Percentiles rank a stretch among this genome's conserved stretches.
These are phyloP conservation scores for Xerocomellus intermedius DNA, from an alignment of 768 basidiomycete genomes.

Conservation along the genomic window DNA sequence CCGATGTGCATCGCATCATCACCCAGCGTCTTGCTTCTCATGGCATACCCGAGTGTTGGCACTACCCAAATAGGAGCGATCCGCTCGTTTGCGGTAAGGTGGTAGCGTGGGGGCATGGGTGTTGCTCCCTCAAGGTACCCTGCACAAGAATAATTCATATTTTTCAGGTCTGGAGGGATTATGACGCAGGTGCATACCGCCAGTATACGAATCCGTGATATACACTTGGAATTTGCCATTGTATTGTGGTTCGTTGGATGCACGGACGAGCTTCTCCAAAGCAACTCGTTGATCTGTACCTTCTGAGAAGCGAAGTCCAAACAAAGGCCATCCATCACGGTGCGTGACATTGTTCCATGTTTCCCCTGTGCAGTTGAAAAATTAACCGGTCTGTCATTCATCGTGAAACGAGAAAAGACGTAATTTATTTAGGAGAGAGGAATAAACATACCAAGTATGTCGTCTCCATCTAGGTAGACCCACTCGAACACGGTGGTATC, in stretches of 20 bases:
- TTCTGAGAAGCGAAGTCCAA: slow-evolving; percentile 74
- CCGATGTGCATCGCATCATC: slow-evolving; percentile 69
- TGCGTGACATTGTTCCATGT: slow-evolving; percentile 41
- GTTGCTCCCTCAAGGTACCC: slow-evolving; percentile 14
- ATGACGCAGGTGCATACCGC: slow-evolving; percentile 7
- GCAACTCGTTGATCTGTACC: slow-evolving; percentile 55
- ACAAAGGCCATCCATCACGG: slow-evolving; percentile 86
- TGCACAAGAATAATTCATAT: background rate
- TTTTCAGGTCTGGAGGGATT: background rate
- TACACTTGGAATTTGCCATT: slow-evolving; percentile 63
- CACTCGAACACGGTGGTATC: slow-evolving; percentile 78
- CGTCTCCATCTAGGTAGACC: slow-evolving; percentile 66
- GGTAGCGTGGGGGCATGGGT: slow-evolving; percentile 74
- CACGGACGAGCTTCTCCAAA: slow-evolving; percentile 51
- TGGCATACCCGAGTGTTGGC: slow-evolving; percentile 75
- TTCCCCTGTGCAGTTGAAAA: slow-evolving; percentile 12
- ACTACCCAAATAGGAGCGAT: slow-evolving; percentile 88
- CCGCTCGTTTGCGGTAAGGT: slow-evolving; percentile 69
- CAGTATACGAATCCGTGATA: slow-evolving; percentile 23
- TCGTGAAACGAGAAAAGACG: background rate
- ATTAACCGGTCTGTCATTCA: background rate
- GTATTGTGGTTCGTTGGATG: slow-evolving; percentile 43
- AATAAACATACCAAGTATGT: slow-evolving; percentile 25
- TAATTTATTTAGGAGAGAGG: too few relatives aligned
- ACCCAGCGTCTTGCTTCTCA: slow-evolving; percentile 66